These are phyloP conservation scores for Gnomoniopsis smithogilvyi DNA, from an alignment of 2,329 filamentous ascomycete species.

Conservation along the genomic window DNA sequence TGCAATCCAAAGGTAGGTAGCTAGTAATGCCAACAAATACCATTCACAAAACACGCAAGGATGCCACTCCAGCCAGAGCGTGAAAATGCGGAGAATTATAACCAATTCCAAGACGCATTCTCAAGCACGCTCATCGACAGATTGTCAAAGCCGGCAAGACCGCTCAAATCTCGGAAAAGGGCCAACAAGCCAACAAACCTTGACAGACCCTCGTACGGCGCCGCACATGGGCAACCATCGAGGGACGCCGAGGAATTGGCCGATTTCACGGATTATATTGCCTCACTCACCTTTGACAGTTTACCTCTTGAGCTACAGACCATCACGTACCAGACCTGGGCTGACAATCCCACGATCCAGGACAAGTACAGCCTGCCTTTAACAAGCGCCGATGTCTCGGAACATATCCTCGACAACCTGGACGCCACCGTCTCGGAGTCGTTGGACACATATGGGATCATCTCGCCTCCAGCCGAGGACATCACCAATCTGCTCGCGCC, in stretches of 20 bases:
- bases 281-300: constrained; percentile 62
- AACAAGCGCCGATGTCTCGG: constrained; percentile 44
- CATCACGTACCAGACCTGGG: constrained; percentile 57
- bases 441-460: constrained; percentile 63
- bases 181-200: constrained; percentile 21
- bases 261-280: constrained; percentile 81
- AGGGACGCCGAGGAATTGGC: constrained; percentile 63
- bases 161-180: constrained; percentile 32
- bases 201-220: neutral
- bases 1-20: too few relatives aligned
- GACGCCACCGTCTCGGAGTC: constrained; percentile 64
- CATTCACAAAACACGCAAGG: too few relatives aligned
- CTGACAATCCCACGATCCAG: constrained; percentile 46
- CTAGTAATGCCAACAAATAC: too few relatives aligned
- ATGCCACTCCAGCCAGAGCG: too few relatives aligned
- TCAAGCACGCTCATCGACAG: constrained; percentile 66
- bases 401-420: constrained; percentile 46
- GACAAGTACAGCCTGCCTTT: constrained; percentile 56
- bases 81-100: constrained; percentile 47
- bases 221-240: neutral
- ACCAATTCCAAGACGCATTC: constrained; percentile 71
- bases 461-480: constrained; percentile 38
- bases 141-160: constrained; percentile 47
- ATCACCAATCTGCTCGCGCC: constrained; percentile 59
- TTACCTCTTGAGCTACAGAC: constrained; percentile 60